Evolutionary conservation across 1,139 yeast genomes (phyloP).

Genomic region (Geotrichum phurueaensis): DNA sequence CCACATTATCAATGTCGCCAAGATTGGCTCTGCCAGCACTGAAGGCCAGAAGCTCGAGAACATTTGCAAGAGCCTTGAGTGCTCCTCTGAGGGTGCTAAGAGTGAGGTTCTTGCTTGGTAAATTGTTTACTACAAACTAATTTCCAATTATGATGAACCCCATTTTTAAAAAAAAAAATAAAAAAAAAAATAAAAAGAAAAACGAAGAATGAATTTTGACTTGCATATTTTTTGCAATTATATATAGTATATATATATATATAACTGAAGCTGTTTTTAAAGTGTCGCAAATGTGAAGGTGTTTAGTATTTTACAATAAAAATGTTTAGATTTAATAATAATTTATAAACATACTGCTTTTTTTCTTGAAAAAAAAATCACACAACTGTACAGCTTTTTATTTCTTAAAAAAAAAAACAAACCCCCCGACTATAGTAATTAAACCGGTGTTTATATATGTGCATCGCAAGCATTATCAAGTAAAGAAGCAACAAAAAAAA

Average conservation of each 20-base stretch:
- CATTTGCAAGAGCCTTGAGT: constrained; percentile 12
- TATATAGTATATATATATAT: not conserved
- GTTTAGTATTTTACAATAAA: too few species aligned
- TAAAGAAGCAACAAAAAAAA: not conserved
- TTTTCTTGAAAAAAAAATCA: too few species aligned
- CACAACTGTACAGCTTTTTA: too few species aligned
- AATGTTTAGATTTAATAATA: too few species aligned
- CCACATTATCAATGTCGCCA: constrained; percentile 47
- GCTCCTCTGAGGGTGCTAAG: constrained; percentile 7
- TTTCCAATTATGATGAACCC: too few species aligned
- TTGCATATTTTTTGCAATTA: not conserved
- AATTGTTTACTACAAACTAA: too few species aligned
- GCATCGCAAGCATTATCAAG: not conserved
- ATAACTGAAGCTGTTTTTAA: not conserved
- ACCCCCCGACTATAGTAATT: too few species aligned
- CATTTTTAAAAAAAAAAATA: not conserved
- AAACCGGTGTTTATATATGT: too few species aligned
- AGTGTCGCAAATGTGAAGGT: too few species aligned
- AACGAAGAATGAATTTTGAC: not conserved
- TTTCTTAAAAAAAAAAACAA: too few species aligned
- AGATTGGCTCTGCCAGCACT: constrained; percentile 31
- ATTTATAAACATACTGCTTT: too few species aligned
- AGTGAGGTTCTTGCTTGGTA: constrained; percentile 16
- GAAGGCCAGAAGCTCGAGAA: constrained; percentile 14
- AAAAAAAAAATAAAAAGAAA: not conserved